Base-by-base conservation (phyloP, 2,329 filamentous ascomycete species). In the Tricladium varicosporioides region DNA sequence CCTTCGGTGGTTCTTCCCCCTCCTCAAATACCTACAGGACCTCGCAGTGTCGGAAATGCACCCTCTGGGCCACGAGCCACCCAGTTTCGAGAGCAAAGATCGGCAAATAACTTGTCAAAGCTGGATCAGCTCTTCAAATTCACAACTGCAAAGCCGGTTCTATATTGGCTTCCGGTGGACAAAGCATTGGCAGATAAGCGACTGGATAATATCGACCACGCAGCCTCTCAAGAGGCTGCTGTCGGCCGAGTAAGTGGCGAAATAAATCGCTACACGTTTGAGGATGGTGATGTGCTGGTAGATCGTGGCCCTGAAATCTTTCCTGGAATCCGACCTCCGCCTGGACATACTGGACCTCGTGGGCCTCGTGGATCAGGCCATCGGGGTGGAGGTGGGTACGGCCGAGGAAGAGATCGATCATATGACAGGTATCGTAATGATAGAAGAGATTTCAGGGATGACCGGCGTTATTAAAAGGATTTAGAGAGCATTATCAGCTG, bases 291-390 rank as follows among this genome's bases (percentile, higher is more conserved):
- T 58, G 68, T 73, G 5, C 84, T 92, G 53, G 87, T 92, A 46
- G 88, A 92, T 69, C 80, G 86, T 53, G 89, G 88, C 13, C 83
- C 83, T 14, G 89, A 92, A 69, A 84, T 86, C 40, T 87, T 87
- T 67, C 74, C 83, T 48, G 84, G 83, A 14, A 85, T 87, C 59
- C 76, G 84, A 19, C 83, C 82, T 19, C 83, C 84, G 16, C 73
- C 72, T 16, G 71, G 75, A 9, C 74, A 74, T 33, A 54, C 59
- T 42, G 63, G 61, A 15, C 64, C 61, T 53, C 65, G 71, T 8
- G 66, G 69, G 7, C 22, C 22, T 27, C 64, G 67, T 63, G 63
- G 68, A 11, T 11, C 22, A 27, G 22, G 22, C 22, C 22, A 27
- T 27, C 19, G 57, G 9, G 57, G 60, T 9, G 59, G 60, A 22